Evolutionary conservation across 129 eudicot genomes (phyloP).

Genomic region (Pseudognaphalium luteoalbum): DNA sequence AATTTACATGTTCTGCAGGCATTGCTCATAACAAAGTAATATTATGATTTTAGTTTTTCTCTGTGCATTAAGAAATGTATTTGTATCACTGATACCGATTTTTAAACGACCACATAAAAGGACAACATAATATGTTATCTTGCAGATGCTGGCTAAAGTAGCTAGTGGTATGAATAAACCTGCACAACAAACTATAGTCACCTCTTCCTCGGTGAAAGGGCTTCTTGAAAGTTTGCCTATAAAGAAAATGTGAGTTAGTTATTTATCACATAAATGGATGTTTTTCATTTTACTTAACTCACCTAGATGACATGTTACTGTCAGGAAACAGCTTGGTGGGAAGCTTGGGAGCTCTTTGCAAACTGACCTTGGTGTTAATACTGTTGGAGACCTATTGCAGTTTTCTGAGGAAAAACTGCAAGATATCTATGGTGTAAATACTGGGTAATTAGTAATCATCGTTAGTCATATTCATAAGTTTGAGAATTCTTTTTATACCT

Average conservation of each 20-base stretch:
- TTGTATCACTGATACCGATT: not conserved
- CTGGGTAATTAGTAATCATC: slow-evolving; percentile 55
- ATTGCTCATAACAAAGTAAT: slow-evolving; percentile 91
- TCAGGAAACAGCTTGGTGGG: slow-evolving; percentile 98
- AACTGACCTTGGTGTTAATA: slow-evolving; percentile 66
- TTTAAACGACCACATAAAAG: not conserved
- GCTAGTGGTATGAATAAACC: slow-evolving; percentile 99
- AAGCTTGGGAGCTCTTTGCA: slow-evolving; percentile 90
- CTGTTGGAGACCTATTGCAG: slow-evolving; percentile 82
- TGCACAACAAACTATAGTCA: slow-evolving; percentile 95
- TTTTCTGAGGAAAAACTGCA: slow-evolving; percentile 81
- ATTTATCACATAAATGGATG: not conserved
- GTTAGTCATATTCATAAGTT: not conserved
- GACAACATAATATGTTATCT: slow-evolving; percentile 1
- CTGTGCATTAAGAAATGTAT: not conserved
- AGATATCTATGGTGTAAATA: slow-evolving; percentile 77
- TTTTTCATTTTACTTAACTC: slow-evolving; percentile 7
- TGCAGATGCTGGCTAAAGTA: slow-evolving; percentile 93
- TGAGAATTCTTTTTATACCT: not conserved
- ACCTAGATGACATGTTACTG: slow-evolving; percentile 13
- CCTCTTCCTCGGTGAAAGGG: slow-evolving; percentile 61
- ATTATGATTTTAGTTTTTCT: not conserved
- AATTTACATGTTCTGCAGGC: slow-evolving; percentile 96
- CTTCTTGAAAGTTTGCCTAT: slow-evolving; percentile 75
- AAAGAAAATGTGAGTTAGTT: slow-evolving; percentile 80